phyloP scores from a whole-genome alignment of 371 early-diverging fungal genomes.

The Syncephalastrum racemosum region DNA sequence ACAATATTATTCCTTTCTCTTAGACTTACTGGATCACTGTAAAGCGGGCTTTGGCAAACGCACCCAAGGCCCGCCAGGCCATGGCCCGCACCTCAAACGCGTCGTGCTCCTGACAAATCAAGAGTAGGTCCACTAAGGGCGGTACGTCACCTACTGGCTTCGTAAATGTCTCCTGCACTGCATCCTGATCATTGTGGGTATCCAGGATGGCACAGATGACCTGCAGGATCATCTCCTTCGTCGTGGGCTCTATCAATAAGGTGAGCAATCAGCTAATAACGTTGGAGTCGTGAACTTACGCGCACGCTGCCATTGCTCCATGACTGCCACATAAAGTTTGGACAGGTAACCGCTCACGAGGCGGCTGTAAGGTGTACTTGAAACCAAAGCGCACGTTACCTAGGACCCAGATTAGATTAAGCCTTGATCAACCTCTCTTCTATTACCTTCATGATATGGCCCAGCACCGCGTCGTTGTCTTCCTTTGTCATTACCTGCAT shows the following conservation, averaged over 20 bases:
- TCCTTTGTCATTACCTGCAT: slow-evolving; percentile 37
- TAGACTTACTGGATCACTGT: slow-evolving; percentile 13
- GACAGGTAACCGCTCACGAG: slow-evolving; percentile 37
- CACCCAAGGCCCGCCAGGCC: slow-evolving; percentile 9
- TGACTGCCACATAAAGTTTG: slow-evolving; percentile 25
- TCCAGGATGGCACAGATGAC: slow-evolving; percentile 37
- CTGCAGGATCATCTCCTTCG: slow-evolving; percentile 23
- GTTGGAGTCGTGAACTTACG: slow-evolving; percentile 13
- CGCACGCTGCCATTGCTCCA: slow-evolving; percentile 25
- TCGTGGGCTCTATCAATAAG: background rate
- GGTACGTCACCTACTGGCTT: slow-evolving; percentile 2
- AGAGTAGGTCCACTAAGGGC: slow-evolving; percentile 11
- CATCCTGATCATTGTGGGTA: slow-evolving; percentile 15
- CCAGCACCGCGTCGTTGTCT: slow-evolving; percentile 25
- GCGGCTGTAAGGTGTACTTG: slow-evolving; percentile 50
- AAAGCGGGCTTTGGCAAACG: slow-evolving; percentile 15
- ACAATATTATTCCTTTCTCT: background rate
- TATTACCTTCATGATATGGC: slow-evolving; percentile 33
- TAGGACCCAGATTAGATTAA: background rate
- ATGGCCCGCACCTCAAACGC: slow-evolving; percentile 7
- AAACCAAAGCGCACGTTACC: slow-evolving; percentile 33
- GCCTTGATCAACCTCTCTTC: too few relatives aligned
- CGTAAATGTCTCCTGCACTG: background rate
- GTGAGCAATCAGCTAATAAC: too few relatives aligned
- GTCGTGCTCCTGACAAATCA: slow-evolving; percentile 10